Evolutionary conservation across 2,329 filamentous ascomycete genomes (phyloP).

Genomic region (Cladosporium sp.): DNA sequence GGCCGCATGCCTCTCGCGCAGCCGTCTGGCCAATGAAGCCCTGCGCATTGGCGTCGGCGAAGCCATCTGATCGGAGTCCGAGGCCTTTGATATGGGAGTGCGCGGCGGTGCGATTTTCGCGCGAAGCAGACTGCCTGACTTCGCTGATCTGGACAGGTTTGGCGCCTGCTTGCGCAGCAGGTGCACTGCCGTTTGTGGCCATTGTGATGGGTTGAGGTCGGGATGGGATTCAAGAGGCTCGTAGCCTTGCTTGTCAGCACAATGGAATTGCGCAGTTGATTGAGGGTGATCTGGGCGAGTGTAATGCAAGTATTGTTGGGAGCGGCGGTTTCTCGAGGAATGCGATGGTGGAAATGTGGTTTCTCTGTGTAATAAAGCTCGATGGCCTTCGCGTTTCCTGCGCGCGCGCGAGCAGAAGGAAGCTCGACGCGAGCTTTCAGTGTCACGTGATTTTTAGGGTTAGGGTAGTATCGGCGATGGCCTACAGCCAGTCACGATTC

Average conservation of each 20-base stretch:
- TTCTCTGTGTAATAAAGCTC: not conserved
- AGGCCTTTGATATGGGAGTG: conserved; percentile 98
- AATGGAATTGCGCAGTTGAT: conserved; percentile 1
- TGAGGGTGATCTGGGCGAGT: not conserved
- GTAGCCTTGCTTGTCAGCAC: not conserved
- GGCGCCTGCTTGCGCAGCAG: conserved; percentile 20
- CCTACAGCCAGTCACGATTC: not conserved
- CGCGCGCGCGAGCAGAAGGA: not conserved
- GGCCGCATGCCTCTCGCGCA: conserved; percentile 91
- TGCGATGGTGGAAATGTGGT: not conserved
- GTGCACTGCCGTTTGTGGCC: conserved; percentile 22
- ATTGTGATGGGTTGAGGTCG: conserved; percentile 12
- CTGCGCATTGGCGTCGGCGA: conserved; percentile 68
- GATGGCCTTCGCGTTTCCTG: conserved; percentile 5
- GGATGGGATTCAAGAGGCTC: not conserved
- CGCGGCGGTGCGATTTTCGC: conserved; percentile 91
- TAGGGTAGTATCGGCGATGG: not conserved
- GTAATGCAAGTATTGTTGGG: not conserved
- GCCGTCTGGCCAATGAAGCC: conserved; percentile 86
- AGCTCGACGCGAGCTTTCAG: conserved; percentile 4
- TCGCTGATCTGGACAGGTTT: conserved; percentile 31
- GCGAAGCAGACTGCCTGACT: conserved; percentile 36
- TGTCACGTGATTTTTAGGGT: not conserved
- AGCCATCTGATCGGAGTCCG: conserved; percentile 78
- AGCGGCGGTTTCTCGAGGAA: not conserved